phyloP scores from a whole-genome alignment of 805 yeast genomes.

The Schizosaccharomyces cryophilus region DNA sequence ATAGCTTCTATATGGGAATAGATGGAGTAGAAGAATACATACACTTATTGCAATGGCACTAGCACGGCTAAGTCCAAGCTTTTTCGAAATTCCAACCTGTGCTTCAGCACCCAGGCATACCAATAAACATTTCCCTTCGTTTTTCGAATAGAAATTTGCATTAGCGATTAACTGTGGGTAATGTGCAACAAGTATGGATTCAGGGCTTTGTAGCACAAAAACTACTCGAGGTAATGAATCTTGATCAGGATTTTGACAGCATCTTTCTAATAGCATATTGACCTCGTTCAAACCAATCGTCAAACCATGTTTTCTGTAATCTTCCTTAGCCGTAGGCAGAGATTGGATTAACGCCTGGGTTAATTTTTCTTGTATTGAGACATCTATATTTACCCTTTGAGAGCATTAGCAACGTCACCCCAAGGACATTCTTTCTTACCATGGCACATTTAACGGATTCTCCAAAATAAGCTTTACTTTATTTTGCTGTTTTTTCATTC shows the following conservation, averaged over 20 bases:
- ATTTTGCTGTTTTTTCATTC: not conserved
- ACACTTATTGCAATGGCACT: not conserved
- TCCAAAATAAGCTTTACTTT: not conserved
- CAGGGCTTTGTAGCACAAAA: not conserved
- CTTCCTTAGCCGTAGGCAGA: not conserved
- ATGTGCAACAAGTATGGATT: not conserved
- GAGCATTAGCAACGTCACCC: not conserved
- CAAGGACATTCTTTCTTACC: not conserved
- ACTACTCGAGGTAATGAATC: not conserved
- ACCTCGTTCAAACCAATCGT: not conserved
- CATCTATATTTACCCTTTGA: not conserved
- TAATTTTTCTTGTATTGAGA: not conserved
- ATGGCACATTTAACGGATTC: not conserved
- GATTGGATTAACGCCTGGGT: not conserved
- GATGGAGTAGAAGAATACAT: not conserved
- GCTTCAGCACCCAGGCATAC: not conserved
- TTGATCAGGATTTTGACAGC: not conserved
- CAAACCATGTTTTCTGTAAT: not conserved
- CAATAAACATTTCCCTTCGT: not conserved
- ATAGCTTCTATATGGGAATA: too few species aligned
- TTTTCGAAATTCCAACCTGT: not conserved
- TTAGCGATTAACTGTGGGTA: not conserved
- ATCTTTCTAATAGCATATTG: not conserved
- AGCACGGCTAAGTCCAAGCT: not conserved
- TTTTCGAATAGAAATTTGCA: not conserved